Evolutionary conservation across 495 filamentous ascomycete species (phyloP).

Genomic region (Daldinia grandis): DNA sequence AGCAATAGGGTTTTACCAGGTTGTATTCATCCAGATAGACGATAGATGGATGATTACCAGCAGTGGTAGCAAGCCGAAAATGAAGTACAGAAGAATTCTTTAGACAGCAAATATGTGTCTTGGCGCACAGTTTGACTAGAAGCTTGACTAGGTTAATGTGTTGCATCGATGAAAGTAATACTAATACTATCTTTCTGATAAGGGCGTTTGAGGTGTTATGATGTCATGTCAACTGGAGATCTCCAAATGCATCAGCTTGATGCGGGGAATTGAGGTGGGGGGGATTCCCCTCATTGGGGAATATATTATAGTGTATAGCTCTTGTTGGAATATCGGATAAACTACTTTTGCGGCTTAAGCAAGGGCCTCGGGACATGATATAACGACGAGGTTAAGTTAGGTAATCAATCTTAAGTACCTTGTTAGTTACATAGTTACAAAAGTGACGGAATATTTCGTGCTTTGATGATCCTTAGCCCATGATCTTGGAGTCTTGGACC

Average conservation of each 20-base stretch:
- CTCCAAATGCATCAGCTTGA: constrained; percentile 2
- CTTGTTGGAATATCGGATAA: constrained; percentile 2
- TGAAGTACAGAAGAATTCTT: neutral
- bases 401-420: neutral
- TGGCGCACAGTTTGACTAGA: neutral
- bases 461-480: neutral
- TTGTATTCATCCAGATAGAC: constrained; percentile 22
- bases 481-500: neutral
- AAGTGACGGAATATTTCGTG: neutral
- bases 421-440: neutral
- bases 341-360: constrained; percentile 7
- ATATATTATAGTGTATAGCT: neutral
- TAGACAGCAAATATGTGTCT: neutral
- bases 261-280: constrained; percentile 28
- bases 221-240: constrained; percentile 35
- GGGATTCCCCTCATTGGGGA: constrained; percentile 4
- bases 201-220: constrained; percentile 15
- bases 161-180: neutral
- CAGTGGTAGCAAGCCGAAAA: constrained; percentile 19
- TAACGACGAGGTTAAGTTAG: neutral
- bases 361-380: too few species aligned
- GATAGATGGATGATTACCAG: constrained; percentile 5
- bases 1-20: constrained; percentile 8
- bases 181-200: neutral
- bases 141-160: neutral